Conservation (phyloP, 306 rosid genomes). For the Sphenostylis stenocarpa region DNA sequence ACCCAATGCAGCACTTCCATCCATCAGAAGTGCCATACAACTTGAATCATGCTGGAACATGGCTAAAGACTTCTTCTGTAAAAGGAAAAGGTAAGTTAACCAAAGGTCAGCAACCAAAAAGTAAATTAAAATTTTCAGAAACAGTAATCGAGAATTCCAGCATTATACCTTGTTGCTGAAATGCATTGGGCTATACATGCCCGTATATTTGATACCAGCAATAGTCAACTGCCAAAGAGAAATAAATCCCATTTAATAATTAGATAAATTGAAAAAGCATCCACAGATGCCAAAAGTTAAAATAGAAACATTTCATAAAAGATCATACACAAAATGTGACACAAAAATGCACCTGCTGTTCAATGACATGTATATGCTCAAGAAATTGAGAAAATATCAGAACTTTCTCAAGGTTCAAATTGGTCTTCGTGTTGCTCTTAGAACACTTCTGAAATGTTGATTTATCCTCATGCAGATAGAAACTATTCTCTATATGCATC, state of each 20-base stretch:
- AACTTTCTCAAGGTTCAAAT: slow-evolving; percentile 63
- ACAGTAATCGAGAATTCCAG: slow-evolving; percentile 20
- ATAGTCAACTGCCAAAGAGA: slow-evolving; percentile 63
- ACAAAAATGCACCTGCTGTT: slow-evolving; percentile 72
- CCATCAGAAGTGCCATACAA: slow-evolving; percentile 94
- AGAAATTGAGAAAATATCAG: slow-evolving; percentile 94
- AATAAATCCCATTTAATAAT: slow-evolving; percentile 33
- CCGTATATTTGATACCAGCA: slow-evolving; percentile 80
- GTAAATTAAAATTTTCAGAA: slow-evolving; percentile 20
- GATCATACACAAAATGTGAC: neutral
- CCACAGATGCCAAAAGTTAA: neutral
- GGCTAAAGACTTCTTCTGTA: slow-evolving; percentile 85
- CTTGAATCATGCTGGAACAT: slow-evolving; percentile 76
- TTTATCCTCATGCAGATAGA: slow-evolving; percentile 39
- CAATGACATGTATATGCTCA: slow-evolving; percentile 96
- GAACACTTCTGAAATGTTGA: slow-evolving; percentile 34
- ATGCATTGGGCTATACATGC: slow-evolving; percentile 97
- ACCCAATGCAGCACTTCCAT: slow-evolving; percentile 99
- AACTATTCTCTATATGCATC: slow-evolving; percentile 32
- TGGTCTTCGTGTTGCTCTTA: slow-evolving; percentile 28
- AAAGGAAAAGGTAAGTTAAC: slow-evolving; percentile 35
- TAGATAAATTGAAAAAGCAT: slow-evolving; percentile 23
- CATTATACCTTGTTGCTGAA: slow-evolving; percentile 70
- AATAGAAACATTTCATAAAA: slow-evolving; percentile 20
- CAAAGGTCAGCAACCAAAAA: slow-evolving; percentile 26